Percentiles rank a stretch among this genome's conserved stretches.
These are phyloP conservation scores for Cephalotrichum gorgonifer DNA, from an alignment of 2,329 filamentous ascomycete species.

Conservation along the genomic window DNA sequence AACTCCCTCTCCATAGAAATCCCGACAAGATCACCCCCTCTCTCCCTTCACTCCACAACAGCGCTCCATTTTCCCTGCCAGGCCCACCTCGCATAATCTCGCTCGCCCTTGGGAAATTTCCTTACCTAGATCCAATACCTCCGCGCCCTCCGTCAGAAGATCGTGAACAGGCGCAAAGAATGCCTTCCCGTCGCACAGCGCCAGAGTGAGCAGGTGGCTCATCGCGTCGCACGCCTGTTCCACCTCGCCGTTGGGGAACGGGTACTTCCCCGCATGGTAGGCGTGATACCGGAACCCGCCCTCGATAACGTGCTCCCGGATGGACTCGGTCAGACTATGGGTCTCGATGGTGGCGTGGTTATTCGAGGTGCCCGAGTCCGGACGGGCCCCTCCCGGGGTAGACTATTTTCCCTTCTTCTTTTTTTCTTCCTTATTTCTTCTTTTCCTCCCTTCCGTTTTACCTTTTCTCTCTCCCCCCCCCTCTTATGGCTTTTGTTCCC, in stretches of 20 bases:
- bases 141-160: conserved; percentile 23
- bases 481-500: not conserved
- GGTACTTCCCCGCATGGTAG: conserved; percentile 26
- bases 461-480: not conserved
- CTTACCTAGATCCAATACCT: conserved; percentile 36
- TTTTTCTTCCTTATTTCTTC: not conserved
- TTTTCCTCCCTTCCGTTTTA: not conserved
- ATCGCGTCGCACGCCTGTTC: conserved; percentile 31
- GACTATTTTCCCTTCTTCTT: not conserved
- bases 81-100: not conserved
- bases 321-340: conserved; percentile 29
- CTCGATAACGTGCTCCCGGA: conserved; percentile 30
- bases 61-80: not conserved
- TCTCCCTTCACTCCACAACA: not conserved
- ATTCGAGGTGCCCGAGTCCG: conserved; percentile 1
- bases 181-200: conserved; percentile 25
- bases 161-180: conserved; percentile 34
- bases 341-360: conserved; percentile 17
- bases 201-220: conserved; percentile 27
- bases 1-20: not conserved
- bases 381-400: not conserved
- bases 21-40: not conserved
- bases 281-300: conserved; percentile 32
- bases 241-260: conserved; percentile 31
- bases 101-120: not conserved